Evolutionary conservation across 2,329 filamentous ascomycete genomes (phyloP).

Genomic region (Talaromyces sp.): DNA sequence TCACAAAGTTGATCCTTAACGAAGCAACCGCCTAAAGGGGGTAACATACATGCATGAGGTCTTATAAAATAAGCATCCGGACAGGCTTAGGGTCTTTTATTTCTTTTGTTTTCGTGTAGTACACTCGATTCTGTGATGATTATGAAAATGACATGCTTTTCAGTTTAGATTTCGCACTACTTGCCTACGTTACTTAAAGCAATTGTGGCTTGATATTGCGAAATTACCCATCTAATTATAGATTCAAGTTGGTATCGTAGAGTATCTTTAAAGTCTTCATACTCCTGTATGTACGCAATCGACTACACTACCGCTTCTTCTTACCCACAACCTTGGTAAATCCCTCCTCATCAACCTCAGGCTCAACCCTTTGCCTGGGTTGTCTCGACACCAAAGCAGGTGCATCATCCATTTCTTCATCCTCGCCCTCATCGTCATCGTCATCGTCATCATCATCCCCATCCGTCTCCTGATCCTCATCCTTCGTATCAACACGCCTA

Average conservation of each 20-base stretch:
- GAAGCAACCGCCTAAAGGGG: conserved; percentile 1
- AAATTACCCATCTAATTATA: too few species aligned
- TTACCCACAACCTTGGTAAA: conserved; percentile 70
- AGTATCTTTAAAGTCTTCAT: too few species aligned
- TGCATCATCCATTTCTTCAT: conserved; percentile 63
- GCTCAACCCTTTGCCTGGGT: conserved; percentile 59
- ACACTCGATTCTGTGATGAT: conserved; percentile 2
- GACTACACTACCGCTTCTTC: conserved; percentile 49
- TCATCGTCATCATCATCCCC: conserved; percentile 44
- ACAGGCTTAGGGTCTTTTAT: neutral
- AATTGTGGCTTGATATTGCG: neutral
- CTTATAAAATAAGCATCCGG: conserved; percentile 8
- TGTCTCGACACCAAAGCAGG: conserved; percentile 52
- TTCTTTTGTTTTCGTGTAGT: neutral
- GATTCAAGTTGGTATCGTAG: too few species aligned
- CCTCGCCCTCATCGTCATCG: conserved; percentile 63
- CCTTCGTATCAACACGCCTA: conserved; percentile 32
- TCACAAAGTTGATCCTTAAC: conserved; percentile 74
- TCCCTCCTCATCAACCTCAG: conserved; percentile 74
- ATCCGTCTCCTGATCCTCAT: conserved; percentile 55
- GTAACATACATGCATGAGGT: conserved; percentile 3
- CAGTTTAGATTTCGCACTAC: neutral
- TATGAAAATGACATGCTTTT: neutral
- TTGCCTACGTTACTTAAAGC: neutral
- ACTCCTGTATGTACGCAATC: too few species aligned